Percentiles rank a stretch among this genome's conserved stretches.
phyloP scores from a whole-genome alignment of 2,329 filamentous ascomycete genomes.

The Curvularia lunata region DNA sequence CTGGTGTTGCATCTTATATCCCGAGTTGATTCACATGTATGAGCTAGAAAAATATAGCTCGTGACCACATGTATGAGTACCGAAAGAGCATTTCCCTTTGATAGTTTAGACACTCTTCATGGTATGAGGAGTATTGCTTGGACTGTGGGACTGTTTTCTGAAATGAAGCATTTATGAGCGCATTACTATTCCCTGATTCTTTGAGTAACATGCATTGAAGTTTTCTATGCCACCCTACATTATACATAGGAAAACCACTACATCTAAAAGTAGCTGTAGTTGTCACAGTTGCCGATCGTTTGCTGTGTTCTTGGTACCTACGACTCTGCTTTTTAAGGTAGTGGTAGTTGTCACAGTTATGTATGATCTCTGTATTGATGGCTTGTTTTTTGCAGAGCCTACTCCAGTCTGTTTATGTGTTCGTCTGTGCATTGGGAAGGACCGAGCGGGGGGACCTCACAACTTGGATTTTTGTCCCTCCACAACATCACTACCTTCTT shows the following conservation, averaged over 20 bases:
- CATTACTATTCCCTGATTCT: not conserved
- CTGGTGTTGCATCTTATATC: slow-evolving; percentile 18
- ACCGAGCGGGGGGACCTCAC: not conserved
- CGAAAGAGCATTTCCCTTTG: slow-evolving; percentile 16
- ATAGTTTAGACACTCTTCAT: slow-evolving; percentile 27
- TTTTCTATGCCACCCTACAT: too few species aligned
- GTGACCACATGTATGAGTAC: slow-evolving; percentile 39
- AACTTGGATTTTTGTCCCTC: too few species aligned
- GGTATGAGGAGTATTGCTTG: slow-evolving; percentile 27
- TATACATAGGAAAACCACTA: too few species aligned
- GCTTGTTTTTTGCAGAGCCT: too few species aligned
- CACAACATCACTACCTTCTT: not conserved
- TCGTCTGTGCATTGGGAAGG: not conserved
- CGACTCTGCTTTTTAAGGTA: too few species aligned
- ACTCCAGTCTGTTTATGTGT: not conserved
- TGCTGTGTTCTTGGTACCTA: too few species aligned
- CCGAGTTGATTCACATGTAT: slow-evolving; percentile 26
- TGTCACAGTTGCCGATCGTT: too few species aligned
- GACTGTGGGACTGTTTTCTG: slow-evolving; percentile 20
- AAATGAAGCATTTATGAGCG: slow-evolving; percentile 28
- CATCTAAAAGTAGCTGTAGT: too few species aligned
- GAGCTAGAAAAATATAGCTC: slow-evolving; percentile 20
- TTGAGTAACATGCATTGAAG: too few species aligned
- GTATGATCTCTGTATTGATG: too few species aligned
- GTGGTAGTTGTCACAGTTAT: too few species aligned